phyloP scores from a whole-genome alignment of 2,329 filamentous ascomycete species.

The Magnaporthales sp. region DNA sequence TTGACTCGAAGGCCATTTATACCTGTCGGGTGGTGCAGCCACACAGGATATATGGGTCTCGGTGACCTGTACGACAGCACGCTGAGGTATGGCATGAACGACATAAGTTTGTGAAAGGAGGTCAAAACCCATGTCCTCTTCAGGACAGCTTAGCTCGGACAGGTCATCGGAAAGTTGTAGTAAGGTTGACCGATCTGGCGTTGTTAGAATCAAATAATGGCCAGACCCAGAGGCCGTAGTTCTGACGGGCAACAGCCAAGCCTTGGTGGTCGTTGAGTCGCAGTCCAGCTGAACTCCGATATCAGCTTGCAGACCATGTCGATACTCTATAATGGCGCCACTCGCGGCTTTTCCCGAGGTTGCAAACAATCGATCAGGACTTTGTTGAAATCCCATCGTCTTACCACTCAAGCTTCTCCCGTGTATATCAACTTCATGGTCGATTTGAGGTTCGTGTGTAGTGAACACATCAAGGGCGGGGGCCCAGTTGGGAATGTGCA shows the following conservation, averaged over 20 bases:
- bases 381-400: background rate
- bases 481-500: conserved; percentile 57
- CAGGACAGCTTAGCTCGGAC: conserved; percentile 31
- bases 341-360: conserved; percentile 55
- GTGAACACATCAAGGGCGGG: conserved; percentile 47
- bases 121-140: conserved; percentile 39
- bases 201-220: conserved; percentile 35
- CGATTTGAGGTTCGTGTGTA: conserved; percentile 22
- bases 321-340: conserved; percentile 59
- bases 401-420: background rate
- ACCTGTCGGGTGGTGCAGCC: background rate
- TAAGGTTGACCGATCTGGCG: conserved; percentile 38
- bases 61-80: conserved; percentile 44
- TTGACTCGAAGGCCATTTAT: background rate
- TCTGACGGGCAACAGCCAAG: conserved; percentile 39
- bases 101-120: conserved; percentile 35
- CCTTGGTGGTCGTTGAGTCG: conserved; percentile 36
- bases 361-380: conserved; percentile 53
- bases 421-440: background rate
- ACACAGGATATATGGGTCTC: conserved; percentile 29
- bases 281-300: conserved; percentile 51
- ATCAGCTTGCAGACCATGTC: conserved; percentile 60
- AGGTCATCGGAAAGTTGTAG: conserved; percentile 41
- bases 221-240: conserved; percentile 15
- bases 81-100: conserved; percentile 10